phyloP scores from a whole-genome alignment of 768 basidiomycete species.

The Leccinum disarticulatum region DNA sequence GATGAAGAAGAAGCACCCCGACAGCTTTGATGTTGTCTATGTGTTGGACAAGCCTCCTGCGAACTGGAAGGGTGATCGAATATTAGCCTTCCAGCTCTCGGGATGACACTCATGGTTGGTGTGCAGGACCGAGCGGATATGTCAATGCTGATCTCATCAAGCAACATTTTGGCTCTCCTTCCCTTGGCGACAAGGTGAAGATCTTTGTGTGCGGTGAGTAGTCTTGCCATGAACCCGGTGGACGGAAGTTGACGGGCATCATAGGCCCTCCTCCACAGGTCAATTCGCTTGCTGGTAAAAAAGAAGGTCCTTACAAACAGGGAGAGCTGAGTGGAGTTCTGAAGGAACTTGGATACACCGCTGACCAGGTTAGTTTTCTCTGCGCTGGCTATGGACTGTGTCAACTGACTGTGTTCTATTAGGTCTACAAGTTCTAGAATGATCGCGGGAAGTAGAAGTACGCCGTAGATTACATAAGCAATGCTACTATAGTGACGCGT shows the following conservation, averaged over 20 bases:
- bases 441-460: conserved; percentile 9
- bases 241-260: neutral
- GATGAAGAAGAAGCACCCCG: conserved; percentile 65
- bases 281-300: conserved; percentile 84
- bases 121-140: conserved; percentile 67
- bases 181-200: conserved; percentile 76
- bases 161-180: conserved; percentile 65
- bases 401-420: neutral
- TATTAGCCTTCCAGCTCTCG: neutral
- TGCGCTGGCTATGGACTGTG: neutral
- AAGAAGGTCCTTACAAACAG: conserved; percentile 78
- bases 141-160: conserved; percentile 71
- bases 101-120: conserved; percentile 3
- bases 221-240: neutral
- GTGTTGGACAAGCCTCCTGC: conserved; percentile 73
- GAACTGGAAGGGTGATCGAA: conserved; percentile 55
- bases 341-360: conserved; percentile 82
- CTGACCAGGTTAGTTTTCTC: conserved; percentile 66
- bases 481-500: conserved; percentile 24
- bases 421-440: conserved; percentile 44
- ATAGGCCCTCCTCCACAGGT: conserved; percentile 83
- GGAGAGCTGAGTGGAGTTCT: conserved; percentile 81
- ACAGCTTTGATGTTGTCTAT: conserved; percentile 81
- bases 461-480: conserved; percentile 31
- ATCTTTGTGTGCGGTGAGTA: conserved; percentile 82